Percentiles rank a stretch among this genome's conserved stretches.
Evolutionary conservation across 2,329 filamentous ascomycete genomes (phyloP).

Genomic region (Hypoxylon sp.): DNA sequence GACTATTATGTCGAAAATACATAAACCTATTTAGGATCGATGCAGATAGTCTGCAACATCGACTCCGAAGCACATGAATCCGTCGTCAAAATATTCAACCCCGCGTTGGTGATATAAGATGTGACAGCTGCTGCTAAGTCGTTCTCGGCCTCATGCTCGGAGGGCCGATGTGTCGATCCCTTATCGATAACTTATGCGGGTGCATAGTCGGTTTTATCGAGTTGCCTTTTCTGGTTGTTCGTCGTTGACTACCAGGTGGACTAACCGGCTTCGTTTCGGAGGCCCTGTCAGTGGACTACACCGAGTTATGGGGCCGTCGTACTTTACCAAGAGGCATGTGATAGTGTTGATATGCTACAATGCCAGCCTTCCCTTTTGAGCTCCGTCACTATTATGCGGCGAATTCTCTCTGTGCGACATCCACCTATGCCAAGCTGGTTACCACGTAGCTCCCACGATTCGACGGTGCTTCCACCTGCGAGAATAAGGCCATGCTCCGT

Average conservation of each 20-base stretch:
- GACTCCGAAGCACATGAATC: background rate
- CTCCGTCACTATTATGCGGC: constrained; percentile 2
- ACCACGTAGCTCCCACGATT: background rate
- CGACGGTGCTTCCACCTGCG: constrained; percentile 18
- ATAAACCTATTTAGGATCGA: background rate
- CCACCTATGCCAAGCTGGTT: background rate
- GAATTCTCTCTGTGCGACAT: constrained; percentile 6
- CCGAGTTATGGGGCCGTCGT: constrained; percentile 28
- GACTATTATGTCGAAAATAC: background rate
- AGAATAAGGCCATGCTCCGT: constrained; percentile 17
- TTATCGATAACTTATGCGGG: constrained; percentile 32
- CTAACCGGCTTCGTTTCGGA: constrained; percentile 10
- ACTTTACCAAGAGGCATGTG: constrained; percentile 30
- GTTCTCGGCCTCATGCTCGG: constrained; percentile 35
- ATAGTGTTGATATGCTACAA: constrained; percentile 10
- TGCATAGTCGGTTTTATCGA: constrained; percentile 14
- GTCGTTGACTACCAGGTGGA: constrained; percentile 10
- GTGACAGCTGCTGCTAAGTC: background rate
- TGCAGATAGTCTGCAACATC: background rate
- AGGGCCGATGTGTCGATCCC: constrained; percentile 20
- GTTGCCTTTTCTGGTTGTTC: constrained; percentile 31
- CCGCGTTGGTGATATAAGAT: constrained; percentile 8
- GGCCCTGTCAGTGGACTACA: constrained; percentile 13
- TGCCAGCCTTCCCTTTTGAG: constrained; percentile 43
- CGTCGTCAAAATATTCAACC: constrained; percentile 5